phyloP scores from a whole-genome alignment of 2,329 filamentous ascomycete genomes.

The Metarhizium rileyi region DNA sequence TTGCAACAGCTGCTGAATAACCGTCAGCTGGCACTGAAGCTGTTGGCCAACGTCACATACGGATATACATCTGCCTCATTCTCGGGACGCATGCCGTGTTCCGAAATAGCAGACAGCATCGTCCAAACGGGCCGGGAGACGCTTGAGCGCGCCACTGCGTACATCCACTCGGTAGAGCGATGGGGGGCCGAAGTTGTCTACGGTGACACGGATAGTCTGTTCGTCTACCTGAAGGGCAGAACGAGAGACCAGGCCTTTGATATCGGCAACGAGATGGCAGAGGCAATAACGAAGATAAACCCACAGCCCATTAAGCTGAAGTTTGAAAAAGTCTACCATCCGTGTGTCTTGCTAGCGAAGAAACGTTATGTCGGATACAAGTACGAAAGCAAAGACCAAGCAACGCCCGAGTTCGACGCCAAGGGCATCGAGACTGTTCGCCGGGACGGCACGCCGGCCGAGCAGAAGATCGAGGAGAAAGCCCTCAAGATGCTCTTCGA shows the following conservation, averaged over 20 bases:
- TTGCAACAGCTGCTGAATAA: conserved; percentile 87
- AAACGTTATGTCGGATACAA: conserved; percentile 98
- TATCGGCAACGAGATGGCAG: conserved; percentile 86
- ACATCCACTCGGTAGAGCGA: conserved; percentile 76
- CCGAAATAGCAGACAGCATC: conserved; percentile 95
- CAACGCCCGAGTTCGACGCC: conserved; percentile 82
- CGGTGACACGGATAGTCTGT: conserved; percentile 92
- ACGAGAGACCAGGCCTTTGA: conserved; percentile 83
- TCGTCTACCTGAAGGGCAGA: conserved; percentile 79
- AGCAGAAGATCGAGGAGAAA: conserved; percentile 95
- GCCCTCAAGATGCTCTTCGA: conserved; percentile 82
- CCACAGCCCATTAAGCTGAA: conserved; percentile 90
- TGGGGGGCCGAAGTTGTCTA: conserved; percentile 98
- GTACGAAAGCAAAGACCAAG: conserved; percentile 71
- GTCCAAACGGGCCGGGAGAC: conserved; percentile 94
- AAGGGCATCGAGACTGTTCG: conserved; percentile 98
- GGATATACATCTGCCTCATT: conserved; percentile 96
- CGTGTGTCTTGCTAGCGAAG: conserved; percentile 87
- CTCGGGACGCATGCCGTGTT: conserved; percentile 94
- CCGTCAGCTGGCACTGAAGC: conserved; percentile 82
- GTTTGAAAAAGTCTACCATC: conserved; percentile 97
- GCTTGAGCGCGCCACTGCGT: conserved; percentile 81
- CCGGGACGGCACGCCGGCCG: conserved; percentile 85
- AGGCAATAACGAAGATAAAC: conserved; percentile 79
- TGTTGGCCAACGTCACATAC: conserved; percentile 98